Percentiles rank a stretch among this genome's conserved stretches.
These are phyloP conservation scores for Tylopilus sp. DNA, from an alignment of 768 basidiomycete species.

Conservation along the genomic window DNA sequence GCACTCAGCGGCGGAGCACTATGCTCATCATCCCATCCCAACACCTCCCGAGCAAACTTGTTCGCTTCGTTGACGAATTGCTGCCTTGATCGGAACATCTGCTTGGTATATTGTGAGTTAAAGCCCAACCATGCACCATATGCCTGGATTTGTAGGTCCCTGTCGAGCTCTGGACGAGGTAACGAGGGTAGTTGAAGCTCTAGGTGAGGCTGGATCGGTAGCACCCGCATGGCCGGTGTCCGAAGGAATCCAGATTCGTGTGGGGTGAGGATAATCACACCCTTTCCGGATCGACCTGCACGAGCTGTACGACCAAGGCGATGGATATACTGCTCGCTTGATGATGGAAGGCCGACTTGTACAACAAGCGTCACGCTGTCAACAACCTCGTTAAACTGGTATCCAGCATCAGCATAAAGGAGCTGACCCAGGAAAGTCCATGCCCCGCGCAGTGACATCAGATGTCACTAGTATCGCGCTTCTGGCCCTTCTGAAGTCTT, in stretches of 20 bases:
- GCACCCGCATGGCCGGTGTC: conserved; percentile 34
- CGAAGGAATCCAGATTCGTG: conserved; percentile 49
- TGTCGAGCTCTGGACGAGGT: conserved; percentile 26
- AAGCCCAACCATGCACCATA: conserved; percentile 59
- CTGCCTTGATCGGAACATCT: conserved; percentile 36
- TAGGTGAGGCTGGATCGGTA: conserved; percentile 37
- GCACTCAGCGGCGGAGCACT: conserved; percentile 38
- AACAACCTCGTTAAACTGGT: conserved; percentile 3
- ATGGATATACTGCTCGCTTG: conserved; percentile 76
- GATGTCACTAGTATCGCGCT: conserved; percentile 49
- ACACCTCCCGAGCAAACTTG: conserved; percentile 32
- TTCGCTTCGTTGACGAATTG: conserved; percentile 41
- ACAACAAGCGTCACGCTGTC: conserved; percentile 54
- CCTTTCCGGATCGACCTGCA: conserved; percentile 61
- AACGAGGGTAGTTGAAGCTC: conserved; percentile 27
- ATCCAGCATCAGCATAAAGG: neutral
- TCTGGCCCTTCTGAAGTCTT: conserved; percentile 44
- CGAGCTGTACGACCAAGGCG: conserved; percentile 77
- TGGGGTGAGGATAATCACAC: conserved; percentile 52
- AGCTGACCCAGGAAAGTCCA: conserved; percentile 60
- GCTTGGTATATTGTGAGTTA: conserved; percentile 42
- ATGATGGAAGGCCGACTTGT: conserved; percentile 63
- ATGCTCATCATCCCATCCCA: conserved; percentile 36
- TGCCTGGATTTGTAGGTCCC: conserved; percentile 43
- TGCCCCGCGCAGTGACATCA: conserved; percentile 61